A percentile compares a stretch with the other conserved stretches of the same genome.
Evolutionary conservation across 2,329 filamentous ascomycete species (phyloP).

Genomic region (Pseudonectria buxi): DNA sequence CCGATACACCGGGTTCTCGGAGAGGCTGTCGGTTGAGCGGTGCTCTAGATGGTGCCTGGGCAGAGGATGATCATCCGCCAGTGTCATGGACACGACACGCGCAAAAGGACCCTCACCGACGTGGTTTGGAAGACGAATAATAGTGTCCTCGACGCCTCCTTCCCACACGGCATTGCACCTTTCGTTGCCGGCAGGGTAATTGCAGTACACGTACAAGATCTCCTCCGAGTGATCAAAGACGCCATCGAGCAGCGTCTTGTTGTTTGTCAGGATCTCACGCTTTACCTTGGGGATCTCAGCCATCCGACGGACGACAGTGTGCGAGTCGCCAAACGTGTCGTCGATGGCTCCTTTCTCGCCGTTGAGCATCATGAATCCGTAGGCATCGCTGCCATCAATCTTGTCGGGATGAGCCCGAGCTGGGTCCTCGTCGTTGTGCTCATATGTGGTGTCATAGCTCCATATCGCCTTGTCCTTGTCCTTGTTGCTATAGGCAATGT

Average conservation of each 20-base stretch:
- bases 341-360: conserved; percentile 21
- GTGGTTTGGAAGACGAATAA: conserved; percentile 17
- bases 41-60: conserved; percentile 2
- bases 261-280: conserved; percentile 18
- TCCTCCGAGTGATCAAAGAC: conserved; percentile 22
- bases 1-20: conserved; percentile 16
- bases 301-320: conserved; percentile 13
- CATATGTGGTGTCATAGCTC: conserved; percentile 2
- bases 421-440: conserved; percentile 16
- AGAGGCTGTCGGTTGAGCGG: neutral
- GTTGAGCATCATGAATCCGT: conserved; percentile 27
- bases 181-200: conserved; percentile 13
- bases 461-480: conserved; percentile 14
- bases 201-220: conserved; percentile 23
- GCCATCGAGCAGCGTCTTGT: conserved; percentile 18
- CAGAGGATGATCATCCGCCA: conserved; percentile 1
- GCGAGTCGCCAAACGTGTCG: conserved; percentile 14
- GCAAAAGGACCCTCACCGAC: conserved; percentile 21
- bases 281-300: conserved; percentile 9
- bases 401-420: conserved; percentile 3
- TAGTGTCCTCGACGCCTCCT: conserved; percentile 18
- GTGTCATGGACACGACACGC: conserved; percentile 16
- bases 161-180: conserved; percentile 13
- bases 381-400: conserved; percentile 18
- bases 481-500: neutral